Percentiles rank a stretch among this genome's conserved stretches.
Evolutionary conservation across 164 flowering plant species (phyloP).

Genomic region (Echeveria elegans): DNA sequence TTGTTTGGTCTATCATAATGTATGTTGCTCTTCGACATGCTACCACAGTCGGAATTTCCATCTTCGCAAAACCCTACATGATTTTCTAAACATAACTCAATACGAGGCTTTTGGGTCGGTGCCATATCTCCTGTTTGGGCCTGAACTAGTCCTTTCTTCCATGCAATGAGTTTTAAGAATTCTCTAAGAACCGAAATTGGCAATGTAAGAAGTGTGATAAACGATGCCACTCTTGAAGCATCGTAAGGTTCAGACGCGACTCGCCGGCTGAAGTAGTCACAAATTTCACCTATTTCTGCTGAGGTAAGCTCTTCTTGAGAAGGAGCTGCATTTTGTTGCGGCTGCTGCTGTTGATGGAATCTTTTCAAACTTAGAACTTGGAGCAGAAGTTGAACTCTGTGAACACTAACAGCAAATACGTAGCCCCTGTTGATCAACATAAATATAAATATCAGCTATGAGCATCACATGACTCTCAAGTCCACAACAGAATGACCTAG

Average conservation of each 20-base stretch:
- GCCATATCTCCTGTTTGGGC: constrained; percentile 74
- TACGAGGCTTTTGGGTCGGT: constrained; percentile 77
- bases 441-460: constrained; percentile 9
- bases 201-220: constrained; percentile 88
- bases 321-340: constrained; percentile 45
- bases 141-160: constrained; percentile 88
- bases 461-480: background rate
- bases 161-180: constrained; percentile 89
- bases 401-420: constrained; percentile 98
- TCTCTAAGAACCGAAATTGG: constrained; percentile 91
- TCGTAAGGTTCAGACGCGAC: constrained; percentile 99
- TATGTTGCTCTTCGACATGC: constrained; percentile 75
- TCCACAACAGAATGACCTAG: background rate
- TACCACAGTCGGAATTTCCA: constrained; percentile 37
- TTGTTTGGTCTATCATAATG: constrained; percentile 77
- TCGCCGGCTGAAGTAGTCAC: constrained; percentile 97
- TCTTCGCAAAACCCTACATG: constrained; percentile 43
- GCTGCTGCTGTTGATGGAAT: constrained; percentile 81
- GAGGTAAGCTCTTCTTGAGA: constrained; percentile 78
- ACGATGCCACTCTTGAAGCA: constrained; percentile 97
- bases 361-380: constrained; percentile 95
- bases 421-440: constrained; percentile 60
- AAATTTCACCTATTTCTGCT: constrained; percentile 82
- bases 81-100: constrained; percentile 90
- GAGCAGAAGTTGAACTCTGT: constrained; percentile 93